A percentile compares a stretch with the other conserved stretches of the same genome.
phyloP scores from a whole-genome alignment of 441 rosid genomes.

The Capsella rubella region DNA sequence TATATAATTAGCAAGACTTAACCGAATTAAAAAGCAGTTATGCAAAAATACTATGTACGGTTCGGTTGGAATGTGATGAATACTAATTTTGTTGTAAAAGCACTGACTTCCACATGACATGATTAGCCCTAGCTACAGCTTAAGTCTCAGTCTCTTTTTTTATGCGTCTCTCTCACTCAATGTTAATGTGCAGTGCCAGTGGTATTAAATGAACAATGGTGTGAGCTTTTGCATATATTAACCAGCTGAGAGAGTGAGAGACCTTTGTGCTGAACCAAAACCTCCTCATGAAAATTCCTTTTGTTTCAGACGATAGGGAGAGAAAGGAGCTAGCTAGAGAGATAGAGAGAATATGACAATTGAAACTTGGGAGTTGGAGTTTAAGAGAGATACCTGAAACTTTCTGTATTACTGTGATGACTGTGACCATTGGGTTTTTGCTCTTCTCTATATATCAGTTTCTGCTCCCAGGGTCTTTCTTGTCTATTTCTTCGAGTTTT shows the following conservation, averaged over 20 bases:
- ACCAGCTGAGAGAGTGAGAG: conserved; percentile 34
- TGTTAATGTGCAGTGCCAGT: conserved; percentile 27
- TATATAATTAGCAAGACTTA: neutral
- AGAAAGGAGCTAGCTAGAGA: neutral
- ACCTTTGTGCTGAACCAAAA: conserved; percentile 38
- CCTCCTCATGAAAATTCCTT: conserved; percentile 37
- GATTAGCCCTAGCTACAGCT: conserved; percentile 28
- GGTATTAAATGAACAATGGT: conserved; percentile 38
- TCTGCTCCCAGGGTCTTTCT: conserved; percentile 24
- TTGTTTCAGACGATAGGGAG: conserved; percentile 31
- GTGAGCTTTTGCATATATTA: conserved; percentile 26
- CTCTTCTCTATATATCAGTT: conserved; percentile 6
- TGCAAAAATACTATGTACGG: neutral
- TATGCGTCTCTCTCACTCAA: conserved; percentile 37
- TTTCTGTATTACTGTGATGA: conserved; percentile 36
- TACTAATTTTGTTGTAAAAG: conserved; percentile 4
- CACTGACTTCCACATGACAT: conserved; percentile 38
- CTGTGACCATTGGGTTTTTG: conserved; percentile 41
- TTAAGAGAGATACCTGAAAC: conserved; percentile 36
- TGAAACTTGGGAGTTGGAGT: conserved; percentile 36
- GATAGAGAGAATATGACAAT: conserved; percentile 9
- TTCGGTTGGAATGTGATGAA: conserved; percentile 5
- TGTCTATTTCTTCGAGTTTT: conserved; percentile 27
- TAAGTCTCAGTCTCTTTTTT: conserved; percentile 32
- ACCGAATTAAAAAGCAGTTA: neutral